These are phyloP conservation scores for Populus nigra DNA, from an alignment of 345 rosid genomes.

Conservation along the genomic window DNA sequence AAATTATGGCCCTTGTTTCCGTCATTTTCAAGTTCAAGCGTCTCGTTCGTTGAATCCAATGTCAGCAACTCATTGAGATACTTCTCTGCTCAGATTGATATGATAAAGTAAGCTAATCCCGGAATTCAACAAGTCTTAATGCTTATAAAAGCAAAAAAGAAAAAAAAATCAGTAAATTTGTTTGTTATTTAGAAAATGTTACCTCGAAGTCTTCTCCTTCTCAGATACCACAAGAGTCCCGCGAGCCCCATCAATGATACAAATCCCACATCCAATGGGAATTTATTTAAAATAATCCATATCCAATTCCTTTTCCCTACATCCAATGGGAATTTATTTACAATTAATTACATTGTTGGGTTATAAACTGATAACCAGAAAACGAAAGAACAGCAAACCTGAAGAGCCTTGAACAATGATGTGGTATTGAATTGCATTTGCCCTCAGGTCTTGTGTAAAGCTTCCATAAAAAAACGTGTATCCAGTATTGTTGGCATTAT, in stretches of 20 bases:
- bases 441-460: background rate
- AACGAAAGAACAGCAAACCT: background rate
- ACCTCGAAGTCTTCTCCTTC: conserved; percentile 8
- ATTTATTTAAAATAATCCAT: conserved; percentile 11
- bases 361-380: background rate
- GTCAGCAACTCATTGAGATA: conserved; percentile 15
- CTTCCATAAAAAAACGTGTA: background rate
- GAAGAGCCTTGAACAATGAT: background rate
- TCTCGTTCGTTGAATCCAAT: background rate
- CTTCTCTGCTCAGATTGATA: background rate
- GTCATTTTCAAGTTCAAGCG: conserved; percentile 4
- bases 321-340: background rate
- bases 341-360: background rate
- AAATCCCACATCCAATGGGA: background rate
- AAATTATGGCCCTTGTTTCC: conserved; percentile 6
- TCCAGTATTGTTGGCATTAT: background rate
- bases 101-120: background rate
- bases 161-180: too few species aligned
- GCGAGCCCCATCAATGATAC: background rate
- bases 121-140: background rate
- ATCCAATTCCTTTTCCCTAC: background rate
- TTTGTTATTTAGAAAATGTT: background rate
- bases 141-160: background rate
- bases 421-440: background rate
- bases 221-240: conserved; percentile 1